Base-by-base conservation (phyloP, 345 rosid genomes). In the Mallotus nudiflorus region DNA sequence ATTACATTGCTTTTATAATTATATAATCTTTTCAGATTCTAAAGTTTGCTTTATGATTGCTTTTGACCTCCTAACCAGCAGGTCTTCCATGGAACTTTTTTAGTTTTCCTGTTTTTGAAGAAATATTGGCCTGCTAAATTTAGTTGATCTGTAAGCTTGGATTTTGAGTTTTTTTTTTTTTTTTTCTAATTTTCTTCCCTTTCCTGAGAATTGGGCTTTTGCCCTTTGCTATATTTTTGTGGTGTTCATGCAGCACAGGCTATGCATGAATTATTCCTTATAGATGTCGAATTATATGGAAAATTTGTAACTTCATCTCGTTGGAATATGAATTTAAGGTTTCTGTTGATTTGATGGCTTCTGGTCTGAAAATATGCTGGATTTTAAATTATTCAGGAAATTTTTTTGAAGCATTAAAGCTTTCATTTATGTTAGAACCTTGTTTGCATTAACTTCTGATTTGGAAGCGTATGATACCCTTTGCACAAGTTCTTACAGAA, bases 231-330 rank as follows among this genome's bases (percentile, higher is more conserved):
- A 39, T 55, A 19, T 19, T 68, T 53, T 9, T 20, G 22, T n/a
- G n/a, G n/a, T n/a, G n/a, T n/a, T 24, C 20, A 44, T 29, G 9
- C 14, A 28, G 20, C 57, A 57, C 35, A 31, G 20, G 57, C 45
- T 44, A 45, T 61, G 14, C 42, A 19, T 48, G n/a, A 20, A 53
- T 19, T 63, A 66, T 37, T 62, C 45, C 3, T 50, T 25, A 69
- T 42, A 31, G 53, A 27, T 62, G 55, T 54, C 44, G 44, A 28
- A 27, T 31, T 46, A 54, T 35, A 24, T 37, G 48, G 11, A n/a
- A 51, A 51, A 8, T 51, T 51, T 51, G 24, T 39, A 59, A 49
- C 22, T 66, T 24, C 28, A 35, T 56, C 31, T 56, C 4, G 15
- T 56, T 27, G 27, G 56, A 22, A 20, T 18, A 8, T n/a, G 22